phyloP scores from a whole-genome alignment of 2,329 filamentous ascomycete species.

The Xylaria multiplex region DNA sequence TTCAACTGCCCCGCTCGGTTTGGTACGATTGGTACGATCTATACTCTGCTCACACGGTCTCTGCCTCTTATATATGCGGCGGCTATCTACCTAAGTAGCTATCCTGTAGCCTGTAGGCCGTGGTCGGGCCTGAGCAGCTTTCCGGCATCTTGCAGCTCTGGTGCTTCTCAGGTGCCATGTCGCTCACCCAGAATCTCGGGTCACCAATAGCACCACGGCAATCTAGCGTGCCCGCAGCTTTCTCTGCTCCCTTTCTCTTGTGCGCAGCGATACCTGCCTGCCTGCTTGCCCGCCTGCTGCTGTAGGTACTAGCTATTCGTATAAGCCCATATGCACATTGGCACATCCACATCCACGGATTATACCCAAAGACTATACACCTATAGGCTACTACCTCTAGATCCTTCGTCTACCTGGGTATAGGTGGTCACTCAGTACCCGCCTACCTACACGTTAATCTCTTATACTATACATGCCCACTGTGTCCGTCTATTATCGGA shows the following conservation, averaged over 20 bases:
- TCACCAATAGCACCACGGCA: slow-evolving; percentile 36
- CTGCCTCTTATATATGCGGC: slow-evolving; percentile 13
- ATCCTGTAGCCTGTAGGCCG: slow-evolving; percentile 18
- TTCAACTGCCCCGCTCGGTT: neutral
- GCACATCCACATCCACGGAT: slow-evolving; percentile 21
- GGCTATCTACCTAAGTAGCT: neutral
- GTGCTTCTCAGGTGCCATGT: slow-evolving; percentile 37
- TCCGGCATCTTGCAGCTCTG: slow-evolving; percentile 34
- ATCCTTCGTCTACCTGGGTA: slow-evolving; percentile 5
- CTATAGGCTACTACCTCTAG: slow-evolving; percentile 23
- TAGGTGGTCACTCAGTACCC: slow-evolving; percentile 6
- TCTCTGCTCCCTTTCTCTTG: slow-evolving; percentile 22
- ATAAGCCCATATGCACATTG: slow-evolving; percentile 31
- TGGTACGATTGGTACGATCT: neutral
- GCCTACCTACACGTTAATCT: slow-evolving; percentile 10
- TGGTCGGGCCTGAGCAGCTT: slow-evolving; percentile 13
- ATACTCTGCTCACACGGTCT: neutral
- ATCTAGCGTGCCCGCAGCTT: slow-evolving; percentile 14
- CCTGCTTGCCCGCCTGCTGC: neutral
- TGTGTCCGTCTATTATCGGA: slow-evolving; percentile 28
- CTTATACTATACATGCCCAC: slow-evolving; percentile 16
- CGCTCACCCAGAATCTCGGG: slow-evolving; percentile 39
- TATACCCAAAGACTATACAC: slow-evolving; percentile 11
- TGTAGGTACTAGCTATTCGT: slow-evolving; percentile 15
- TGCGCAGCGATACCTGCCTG: slow-evolving; percentile 8